Conservation (phyloP, 2,329 filamentous ascomycete genomes). For the Nigrospora oryzae region DNA sequence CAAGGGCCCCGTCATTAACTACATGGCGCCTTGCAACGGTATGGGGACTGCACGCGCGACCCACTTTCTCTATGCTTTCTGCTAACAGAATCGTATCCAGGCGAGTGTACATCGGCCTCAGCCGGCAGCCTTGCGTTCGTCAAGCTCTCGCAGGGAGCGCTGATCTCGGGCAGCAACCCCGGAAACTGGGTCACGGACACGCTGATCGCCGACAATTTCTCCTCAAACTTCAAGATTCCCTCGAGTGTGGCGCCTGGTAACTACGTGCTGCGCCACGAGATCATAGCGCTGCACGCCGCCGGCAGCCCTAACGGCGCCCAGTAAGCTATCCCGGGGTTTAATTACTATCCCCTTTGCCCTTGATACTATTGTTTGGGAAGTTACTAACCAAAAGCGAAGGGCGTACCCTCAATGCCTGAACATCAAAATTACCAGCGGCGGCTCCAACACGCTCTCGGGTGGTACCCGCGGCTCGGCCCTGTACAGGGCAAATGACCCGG, state of each 20-base stretch:
- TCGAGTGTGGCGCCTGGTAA: conserved; percentile 31
- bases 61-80: neutral
- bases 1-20: conserved; percentile 25
- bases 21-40: conserved; percentile 22
- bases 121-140: conserved; percentile 17
- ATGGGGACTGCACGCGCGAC: neutral
- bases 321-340: conserved; percentile 15
- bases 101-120: conserved; percentile 18
- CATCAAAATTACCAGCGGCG: conserved; percentile 28
- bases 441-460: conserved; percentile 22
- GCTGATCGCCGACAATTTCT: conserved; percentile 38
- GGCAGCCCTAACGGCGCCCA: conserved; percentile 31
- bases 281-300: conserved; percentile 38
- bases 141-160: conserved; percentile 16
- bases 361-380: neutral
- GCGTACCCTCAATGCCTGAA: conserved; percentile 37
- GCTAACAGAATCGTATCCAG: conserved; percentile 10
- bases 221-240: conserved; percentile 33
- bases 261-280: conserved; percentile 42
- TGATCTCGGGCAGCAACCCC: conserved; percentile 16
- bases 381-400: conserved; percentile 15
- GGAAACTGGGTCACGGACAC: conserved; percentile 27
- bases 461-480: conserved; percentile 18
- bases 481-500: conserved; percentile 18
- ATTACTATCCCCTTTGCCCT: too few relatives aligned